These are phyloP conservation scores for Suillus ampliporus DNA, from an alignment of 768 basidiomycete genomes.

Conservation along the genomic window DNA sequence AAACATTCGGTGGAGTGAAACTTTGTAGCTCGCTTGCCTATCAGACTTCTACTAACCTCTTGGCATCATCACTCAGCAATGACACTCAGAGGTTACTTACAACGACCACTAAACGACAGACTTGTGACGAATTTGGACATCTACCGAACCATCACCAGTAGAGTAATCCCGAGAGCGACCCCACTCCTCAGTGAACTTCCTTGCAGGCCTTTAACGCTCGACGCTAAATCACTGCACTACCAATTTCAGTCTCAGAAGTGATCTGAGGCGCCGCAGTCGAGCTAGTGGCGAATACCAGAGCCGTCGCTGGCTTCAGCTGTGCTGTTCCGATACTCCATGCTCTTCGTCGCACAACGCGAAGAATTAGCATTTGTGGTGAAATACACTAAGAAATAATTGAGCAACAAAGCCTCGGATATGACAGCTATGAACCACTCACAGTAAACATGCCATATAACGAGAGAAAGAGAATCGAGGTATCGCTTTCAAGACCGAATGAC, in stretches of 20 bases:
- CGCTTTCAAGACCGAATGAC: slow-evolving; percentile 14
- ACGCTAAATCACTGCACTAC: not conserved
- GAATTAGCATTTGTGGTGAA: slow-evolving; percentile 23
- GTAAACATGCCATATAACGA: slow-evolving; percentile 22
- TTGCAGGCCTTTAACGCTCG: not conserved
- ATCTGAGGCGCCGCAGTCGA: not conserved
- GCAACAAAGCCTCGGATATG: not conserved
- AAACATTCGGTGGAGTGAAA: too few species aligned
- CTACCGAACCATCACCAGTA: not conserved
- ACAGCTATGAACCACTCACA: not conserved
- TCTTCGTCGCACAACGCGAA: slow-evolving; percentile 17
- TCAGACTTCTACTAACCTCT: too few species aligned
- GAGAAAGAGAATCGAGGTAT: slow-evolving; percentile 19
- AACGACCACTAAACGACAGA: too few species aligned
- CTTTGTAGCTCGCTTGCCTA: too few species aligned
- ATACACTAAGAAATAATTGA: slow-evolving; percentile 14
- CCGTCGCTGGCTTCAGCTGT: not conserved
- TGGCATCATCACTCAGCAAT: too few species aligned
- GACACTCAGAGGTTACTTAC: too few species aligned
- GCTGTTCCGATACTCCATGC: slow-evolving; percentile 12
- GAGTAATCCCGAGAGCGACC: too few species aligned
- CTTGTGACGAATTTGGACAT: too few species aligned
- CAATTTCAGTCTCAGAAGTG: not conserved
- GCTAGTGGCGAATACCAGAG: not conserved
- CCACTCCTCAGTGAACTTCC: not conserved